These are phyloP conservation scores for Cucurbita argyrosperma DNA, from an alignment of 306 rosid species.

Conservation along the genomic window DNA sequence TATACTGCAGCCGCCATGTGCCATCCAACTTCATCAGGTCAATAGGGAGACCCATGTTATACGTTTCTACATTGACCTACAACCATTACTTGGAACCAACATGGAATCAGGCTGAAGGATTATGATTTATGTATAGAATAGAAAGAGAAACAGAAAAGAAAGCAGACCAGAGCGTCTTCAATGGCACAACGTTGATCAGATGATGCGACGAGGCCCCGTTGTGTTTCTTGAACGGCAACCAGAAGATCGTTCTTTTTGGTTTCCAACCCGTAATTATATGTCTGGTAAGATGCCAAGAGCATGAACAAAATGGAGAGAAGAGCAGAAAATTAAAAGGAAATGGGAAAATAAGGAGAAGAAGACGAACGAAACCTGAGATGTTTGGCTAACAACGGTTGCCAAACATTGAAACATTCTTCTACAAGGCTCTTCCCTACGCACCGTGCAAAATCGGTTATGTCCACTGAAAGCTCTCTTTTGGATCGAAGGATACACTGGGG, in stretches of 20 bases:
- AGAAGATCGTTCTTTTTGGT: constrained; percentile 41
- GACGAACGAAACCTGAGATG: neutral
- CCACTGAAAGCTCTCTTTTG: neutral
- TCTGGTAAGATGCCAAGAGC: constrained; percentile 10
- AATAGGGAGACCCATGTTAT: constrained; percentile 40
- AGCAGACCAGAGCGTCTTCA: constrained; percentile 65
- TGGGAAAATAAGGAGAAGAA: neutral
- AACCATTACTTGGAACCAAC: neutral
- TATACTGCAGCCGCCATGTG: constrained; percentile 87
- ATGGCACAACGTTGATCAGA: constrained; percentile 61
- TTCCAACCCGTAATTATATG: constrained; percentile 42
- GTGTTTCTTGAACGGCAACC: constrained; percentile 58
- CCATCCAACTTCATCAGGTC: constrained; percentile 52
- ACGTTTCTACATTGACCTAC: constrained; percentile 59
- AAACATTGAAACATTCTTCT: neutral
- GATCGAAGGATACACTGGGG: neutral
- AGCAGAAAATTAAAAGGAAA: neutral
- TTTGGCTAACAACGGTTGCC: neutral
- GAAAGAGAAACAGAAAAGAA: neutral
- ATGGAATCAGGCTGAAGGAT: neutral
- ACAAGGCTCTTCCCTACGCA: neutral
- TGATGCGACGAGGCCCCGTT: constrained; percentile 64
- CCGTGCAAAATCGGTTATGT: neutral
- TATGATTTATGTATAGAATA: neutral
- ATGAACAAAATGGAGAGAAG: neutral